Evolutionary conservation across 2,329 filamentous ascomycete genomes (phyloP).

Genomic region (Exophiala viscosa): DNA sequence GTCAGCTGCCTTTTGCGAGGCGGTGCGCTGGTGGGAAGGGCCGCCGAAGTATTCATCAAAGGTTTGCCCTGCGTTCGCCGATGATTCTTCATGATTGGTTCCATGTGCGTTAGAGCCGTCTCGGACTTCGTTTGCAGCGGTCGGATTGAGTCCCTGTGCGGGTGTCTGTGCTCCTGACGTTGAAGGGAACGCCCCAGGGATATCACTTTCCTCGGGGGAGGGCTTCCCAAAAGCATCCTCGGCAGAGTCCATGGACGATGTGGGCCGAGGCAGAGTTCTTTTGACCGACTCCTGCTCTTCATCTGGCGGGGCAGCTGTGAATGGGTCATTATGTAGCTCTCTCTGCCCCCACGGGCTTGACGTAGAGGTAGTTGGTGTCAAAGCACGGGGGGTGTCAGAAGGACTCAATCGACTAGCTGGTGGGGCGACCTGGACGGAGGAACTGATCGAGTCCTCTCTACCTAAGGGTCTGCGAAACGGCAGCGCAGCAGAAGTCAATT

Average conservation of each 20-base stretch:
- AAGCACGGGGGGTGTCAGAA: constrained; percentile 45
- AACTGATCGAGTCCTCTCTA: constrained; percentile 65
- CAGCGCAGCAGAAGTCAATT: constrained; percentile 72
- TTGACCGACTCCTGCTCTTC: constrained; percentile 28
- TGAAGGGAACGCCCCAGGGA: constrained; percentile 53
- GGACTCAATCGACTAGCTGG: constrained; percentile 62
- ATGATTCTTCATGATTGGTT: background rate
- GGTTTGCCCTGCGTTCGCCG: constrained; percentile 30
- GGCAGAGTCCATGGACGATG: background rate
- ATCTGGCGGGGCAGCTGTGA: constrained; percentile 24
- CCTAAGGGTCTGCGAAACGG: constrained; percentile 59
- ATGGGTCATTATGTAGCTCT: constrained; percentile 21
- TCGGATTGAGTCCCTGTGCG: constrained; percentile 4
- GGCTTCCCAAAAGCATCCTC: constrained; percentile 22
- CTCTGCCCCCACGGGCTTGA: constrained; percentile 27
- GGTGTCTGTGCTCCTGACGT: constrained; percentile 25
- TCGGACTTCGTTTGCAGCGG: constrained; percentile 2
- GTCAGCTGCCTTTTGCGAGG: constrained; percentile 45
- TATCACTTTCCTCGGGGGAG: constrained; percentile 17
- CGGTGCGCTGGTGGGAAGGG: constrained; percentile 41
- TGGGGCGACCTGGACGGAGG: constrained; percentile 73
- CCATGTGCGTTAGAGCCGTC: too few relatives aligned
- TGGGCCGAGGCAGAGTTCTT: constrained; percentile 20
- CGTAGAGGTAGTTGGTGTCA: constrained; percentile 40
- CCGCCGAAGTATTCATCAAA: constrained; percentile 47